These are phyloP conservation scores for Hypholoma fasciculare DNA, from an alignment of 768 basidiomycete genomes.

Conservation along the genomic window DNA sequence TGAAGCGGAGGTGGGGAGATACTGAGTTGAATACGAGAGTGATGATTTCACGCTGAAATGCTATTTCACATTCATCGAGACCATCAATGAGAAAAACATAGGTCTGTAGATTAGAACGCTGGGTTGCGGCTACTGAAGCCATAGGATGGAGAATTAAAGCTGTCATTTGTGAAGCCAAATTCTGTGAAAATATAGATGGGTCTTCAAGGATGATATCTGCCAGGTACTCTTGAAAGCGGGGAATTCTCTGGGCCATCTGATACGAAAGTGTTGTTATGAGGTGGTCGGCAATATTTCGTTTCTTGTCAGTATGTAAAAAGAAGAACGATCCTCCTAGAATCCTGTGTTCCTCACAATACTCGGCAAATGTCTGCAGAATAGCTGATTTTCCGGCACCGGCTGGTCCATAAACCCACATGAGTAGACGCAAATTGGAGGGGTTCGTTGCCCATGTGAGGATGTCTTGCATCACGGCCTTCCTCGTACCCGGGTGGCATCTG, in stretches of 20 bases:
- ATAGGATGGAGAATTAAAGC: slow-evolving; percentile 9
- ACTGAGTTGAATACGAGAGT: not conserved
- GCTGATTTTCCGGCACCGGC: slow-evolving; percentile 22
- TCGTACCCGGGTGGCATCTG: slow-evolving; percentile 8
- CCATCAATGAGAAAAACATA: no score
- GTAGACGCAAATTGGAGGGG: not conserved
- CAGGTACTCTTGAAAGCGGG: not conserved
- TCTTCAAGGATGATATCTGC: not conserved
- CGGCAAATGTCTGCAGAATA: slow-evolving; percentile 15
- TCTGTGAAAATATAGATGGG: not conserved
- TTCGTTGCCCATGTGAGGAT: slow-evolving; percentile 9
- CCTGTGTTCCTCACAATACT: not conserved
- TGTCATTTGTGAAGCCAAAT: slow-evolving; percentile 5
- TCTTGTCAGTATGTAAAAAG: slow-evolving; percentile 3
- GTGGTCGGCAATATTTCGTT: not conserved
- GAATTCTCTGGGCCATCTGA: slow-evolving; percentile 7
- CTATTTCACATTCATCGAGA: slow-evolving; percentile 16
- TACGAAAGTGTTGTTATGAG: slow-evolving; percentile 14
- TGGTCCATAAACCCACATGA: slow-evolving; percentile 18
- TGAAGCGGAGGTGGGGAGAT: not conserved
- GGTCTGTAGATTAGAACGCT: no score
- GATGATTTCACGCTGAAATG: slow-evolving; percentile 8
- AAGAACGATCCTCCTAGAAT: slow-evolving; percentile 13
- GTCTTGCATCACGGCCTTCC: slow-evolving; percentile 1
- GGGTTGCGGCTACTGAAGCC: no score